These are phyloP conservation scores for Pichia nakasei DNA, from an alignment of 805 yeast species.

Conservation along the genomic window DNA sequence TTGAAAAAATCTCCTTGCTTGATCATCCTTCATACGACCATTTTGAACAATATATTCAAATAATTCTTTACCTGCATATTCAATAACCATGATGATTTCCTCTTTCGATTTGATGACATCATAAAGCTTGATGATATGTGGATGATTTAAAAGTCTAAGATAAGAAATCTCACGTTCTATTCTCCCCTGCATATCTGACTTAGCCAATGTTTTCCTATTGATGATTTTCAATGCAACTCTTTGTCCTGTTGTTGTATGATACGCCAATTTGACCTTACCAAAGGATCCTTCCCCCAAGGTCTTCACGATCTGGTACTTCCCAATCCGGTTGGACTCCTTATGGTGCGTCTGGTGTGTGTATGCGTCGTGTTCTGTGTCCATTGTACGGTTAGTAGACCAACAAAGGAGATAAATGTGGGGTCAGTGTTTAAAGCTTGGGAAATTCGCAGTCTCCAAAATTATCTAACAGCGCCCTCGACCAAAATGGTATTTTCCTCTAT, in stretches of 20 bases:
- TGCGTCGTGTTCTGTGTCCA: background rate
- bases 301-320: constrained; percentile 86
- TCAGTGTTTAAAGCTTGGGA: too few species aligned
- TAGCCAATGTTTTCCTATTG: constrained; percentile 84
- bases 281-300: constrained; percentile 95
- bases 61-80: constrained; percentile 92
- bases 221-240: constrained; percentile 89
- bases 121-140: constrained; percentile 89
- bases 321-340: constrained; percentile 42
- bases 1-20: constrained; percentile 89
- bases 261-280: constrained; percentile 90
- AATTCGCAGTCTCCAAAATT: too few species aligned
- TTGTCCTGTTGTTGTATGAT: constrained; percentile 85
- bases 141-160: constrained; percentile 80
- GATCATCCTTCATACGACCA: constrained; percentile 86
- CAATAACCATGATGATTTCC: constrained; percentile 95
- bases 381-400: too few species aligned
- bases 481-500: too few species aligned
- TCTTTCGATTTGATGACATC: constrained; percentile 94
- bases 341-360: background rate
- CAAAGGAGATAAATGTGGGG: too few species aligned
- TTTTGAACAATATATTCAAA: constrained; percentile 92
- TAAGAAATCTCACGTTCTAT: constrained; percentile 92
- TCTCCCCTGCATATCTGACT: constrained; percentile 94
- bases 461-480: too few species aligned